Evolutionary conservation across 495 filamentous ascomycete genomes (phyloP).

Genomic region (Aspergillus cristatus): DNA sequence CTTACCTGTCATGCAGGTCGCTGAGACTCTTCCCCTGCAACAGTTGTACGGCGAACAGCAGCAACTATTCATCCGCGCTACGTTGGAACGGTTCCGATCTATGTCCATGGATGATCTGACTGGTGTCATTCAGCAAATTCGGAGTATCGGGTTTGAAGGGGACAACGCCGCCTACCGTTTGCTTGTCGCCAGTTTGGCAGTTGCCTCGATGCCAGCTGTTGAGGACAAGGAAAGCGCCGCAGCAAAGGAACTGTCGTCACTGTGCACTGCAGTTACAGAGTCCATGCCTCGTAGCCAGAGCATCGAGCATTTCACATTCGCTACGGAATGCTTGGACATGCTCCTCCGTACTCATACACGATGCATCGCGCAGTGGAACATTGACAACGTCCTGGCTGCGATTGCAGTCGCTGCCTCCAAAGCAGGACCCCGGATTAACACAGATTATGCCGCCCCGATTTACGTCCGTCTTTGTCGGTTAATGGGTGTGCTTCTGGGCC

Average conservation of each 20-base stretch:
- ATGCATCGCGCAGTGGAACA: constrained; percentile 58
- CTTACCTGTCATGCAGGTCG: constrained; percentile 25
- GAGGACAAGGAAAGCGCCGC: constrained; percentile 32
- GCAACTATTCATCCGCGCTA: constrained; percentile 32
- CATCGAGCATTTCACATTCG: constrained; percentile 47
- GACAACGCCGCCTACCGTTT: constrained; percentile 24
- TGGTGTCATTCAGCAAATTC: constrained; percentile 25
- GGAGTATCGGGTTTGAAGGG: constrained; percentile 23
- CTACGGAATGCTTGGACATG: constrained; percentile 43
- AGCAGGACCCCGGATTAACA: constrained; percentile 24
- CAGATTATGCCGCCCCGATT: constrained; percentile 39
- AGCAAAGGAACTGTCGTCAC: constrained; percentile 26
- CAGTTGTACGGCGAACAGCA: constrained; percentile 35
- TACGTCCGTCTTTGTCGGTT: constrained; percentile 55
- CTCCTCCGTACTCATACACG: constrained; percentile 47
- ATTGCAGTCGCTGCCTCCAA: constrained; percentile 46
- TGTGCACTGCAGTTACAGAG: constrained; percentile 25
- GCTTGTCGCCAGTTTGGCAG: constrained; percentile 30
- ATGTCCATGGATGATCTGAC: constrained; percentile 22
- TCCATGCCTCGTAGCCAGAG: constrained; percentile 26
- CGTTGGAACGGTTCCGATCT: constrained; percentile 26
- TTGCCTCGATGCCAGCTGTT: constrained; percentile 20
- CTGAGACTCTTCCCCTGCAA: constrained; percentile 27
- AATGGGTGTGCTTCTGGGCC: constrained; percentile 43
- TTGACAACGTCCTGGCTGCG: constrained; percentile 52